Conservation (phyloP, 164 flowering plant genomes). For the Kalanchoe fedtschenkoi region DNA sequence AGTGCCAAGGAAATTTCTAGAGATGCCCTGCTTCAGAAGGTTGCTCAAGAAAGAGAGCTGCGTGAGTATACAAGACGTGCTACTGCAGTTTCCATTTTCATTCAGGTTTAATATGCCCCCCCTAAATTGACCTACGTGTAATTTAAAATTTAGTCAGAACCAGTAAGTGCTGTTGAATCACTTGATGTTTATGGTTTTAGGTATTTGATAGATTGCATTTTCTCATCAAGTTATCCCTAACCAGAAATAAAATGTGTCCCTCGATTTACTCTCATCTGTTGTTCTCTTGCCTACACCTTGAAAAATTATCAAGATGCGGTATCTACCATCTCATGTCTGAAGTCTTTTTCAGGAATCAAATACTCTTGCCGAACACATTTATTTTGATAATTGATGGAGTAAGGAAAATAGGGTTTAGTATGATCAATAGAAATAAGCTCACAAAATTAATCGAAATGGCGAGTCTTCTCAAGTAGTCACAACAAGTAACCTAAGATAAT, state of each 20-base stretch:
- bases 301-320: no score
- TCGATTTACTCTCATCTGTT: no score
- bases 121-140: not conserved
- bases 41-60: slow-evolving; percentile 65
- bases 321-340: no score
- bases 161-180: not conserved
- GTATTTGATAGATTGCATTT: not conserved
- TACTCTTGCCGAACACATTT: no score
- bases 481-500: not conserved
- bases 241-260: no score
- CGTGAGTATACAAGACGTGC: slow-evolving; percentile 63
- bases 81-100: slow-evolving; percentile 47
- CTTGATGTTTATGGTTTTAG: no score
- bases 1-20: slow-evolving; percentile 85
- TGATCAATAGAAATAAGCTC: not conserved
- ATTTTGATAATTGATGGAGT: no score
- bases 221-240: not conserved
- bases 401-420: no score
- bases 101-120: slow-evolving; percentile 41
- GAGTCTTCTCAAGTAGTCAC: not conserved
- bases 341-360: no score
- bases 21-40: slow-evolving; percentile 68
- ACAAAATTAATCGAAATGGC: not conserved
- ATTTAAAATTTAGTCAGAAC: not conserved
- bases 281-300: no score